Percentiles rank a stretch among this genome's conserved stretches.
phyloP scores from a whole-genome alignment of 371 early-diverging fungal genomes.

The Mortierella sp. region DNA sequence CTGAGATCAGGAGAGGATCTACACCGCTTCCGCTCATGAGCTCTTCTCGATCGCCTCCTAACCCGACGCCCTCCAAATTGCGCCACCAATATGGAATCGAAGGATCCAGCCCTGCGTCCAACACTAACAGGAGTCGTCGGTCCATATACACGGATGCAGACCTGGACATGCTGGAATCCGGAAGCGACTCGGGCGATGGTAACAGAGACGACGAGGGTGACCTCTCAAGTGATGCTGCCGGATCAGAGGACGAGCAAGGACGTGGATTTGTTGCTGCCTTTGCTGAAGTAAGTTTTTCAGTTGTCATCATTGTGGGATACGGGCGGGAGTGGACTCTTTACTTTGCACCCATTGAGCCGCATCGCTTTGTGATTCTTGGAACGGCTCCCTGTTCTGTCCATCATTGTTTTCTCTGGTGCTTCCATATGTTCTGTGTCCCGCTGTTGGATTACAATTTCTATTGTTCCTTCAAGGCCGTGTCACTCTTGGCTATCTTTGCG shows the following conservation, averaged over 20 bases:
- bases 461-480: conserved; percentile 14
- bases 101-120: conserved; percentile 30
- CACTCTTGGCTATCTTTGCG: conserved; percentile 13
- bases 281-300: conserved; percentile 31
- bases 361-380: background rate
- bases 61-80: conserved; percentile 29
- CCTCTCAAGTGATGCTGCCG: background rate
- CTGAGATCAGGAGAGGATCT: conserved; percentile 30
- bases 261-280: conserved; percentile 21
- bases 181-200: conserved; percentile 31
- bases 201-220: background rate
- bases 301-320: background rate
- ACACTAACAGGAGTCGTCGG: conserved; percentile 18
- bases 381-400: conserved; percentile 3
- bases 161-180: conserved; percentile 29
- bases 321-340: background rate
- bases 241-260: conserved; percentile 18
- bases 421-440: conserved; percentile 6
- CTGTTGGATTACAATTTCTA: background rate
- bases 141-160: conserved; percentile 33
- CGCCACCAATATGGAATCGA: conserved; percentile 13
- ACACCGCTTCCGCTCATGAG: conserved; percentile 1
- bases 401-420: background rate
- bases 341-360: background rate
- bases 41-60: conserved; percentile 30